A percentile compares a stretch with the other conserved stretches of the same genome.
Evolutionary conservation across 345 rosid genomes (phyloP).

Genomic region (Brassica nigra): DNA sequence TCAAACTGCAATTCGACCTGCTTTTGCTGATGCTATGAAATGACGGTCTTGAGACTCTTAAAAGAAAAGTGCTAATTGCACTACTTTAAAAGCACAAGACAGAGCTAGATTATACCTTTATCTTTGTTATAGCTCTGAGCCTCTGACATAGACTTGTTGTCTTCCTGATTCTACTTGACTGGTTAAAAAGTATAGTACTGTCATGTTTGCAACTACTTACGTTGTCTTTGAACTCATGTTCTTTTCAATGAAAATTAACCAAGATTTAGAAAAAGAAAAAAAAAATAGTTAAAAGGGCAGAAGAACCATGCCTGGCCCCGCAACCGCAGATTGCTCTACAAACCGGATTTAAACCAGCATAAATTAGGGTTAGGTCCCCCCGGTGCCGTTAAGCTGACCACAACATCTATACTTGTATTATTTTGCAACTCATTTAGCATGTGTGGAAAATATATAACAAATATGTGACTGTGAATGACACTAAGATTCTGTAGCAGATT

Average conservation of each 20-base stretch:
- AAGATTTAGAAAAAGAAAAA: not conserved
- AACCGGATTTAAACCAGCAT: not conserved
- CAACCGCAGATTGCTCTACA: not conserved
- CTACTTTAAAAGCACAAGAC: not conserved
- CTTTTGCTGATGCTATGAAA: too few relatives aligned
- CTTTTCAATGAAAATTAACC: not conserved
- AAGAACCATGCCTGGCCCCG: not conserved
- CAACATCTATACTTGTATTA: not conserved
- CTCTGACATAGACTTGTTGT: not conserved
- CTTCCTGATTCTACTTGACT: not conserved
- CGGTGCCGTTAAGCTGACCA: slow-evolving; percentile 1
- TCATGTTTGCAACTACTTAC: not conserved
- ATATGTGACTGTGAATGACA: not conserved
- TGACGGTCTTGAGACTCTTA: too few relatives aligned
- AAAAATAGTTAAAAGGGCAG: not conserved
- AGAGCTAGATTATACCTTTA: not conserved
- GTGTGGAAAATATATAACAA: slow-evolving; percentile 1
- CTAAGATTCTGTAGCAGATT: slow-evolving; percentile 14
- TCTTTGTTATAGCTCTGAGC: not conserved
- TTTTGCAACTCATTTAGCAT: slow-evolving; percentile 8
- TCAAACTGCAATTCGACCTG: slow-evolving; percentile 53
- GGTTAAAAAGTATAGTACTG: not conserved
- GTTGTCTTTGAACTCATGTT: not conserved
- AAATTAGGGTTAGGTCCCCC: not conserved
- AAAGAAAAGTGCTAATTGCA: too few relatives aligned